Evolutionary conservation across 768 basidiomycete genomes (phyloP), one percentile per base, ranked within the genome.

Genomic region (Lactarius hatsudake): DNA sequence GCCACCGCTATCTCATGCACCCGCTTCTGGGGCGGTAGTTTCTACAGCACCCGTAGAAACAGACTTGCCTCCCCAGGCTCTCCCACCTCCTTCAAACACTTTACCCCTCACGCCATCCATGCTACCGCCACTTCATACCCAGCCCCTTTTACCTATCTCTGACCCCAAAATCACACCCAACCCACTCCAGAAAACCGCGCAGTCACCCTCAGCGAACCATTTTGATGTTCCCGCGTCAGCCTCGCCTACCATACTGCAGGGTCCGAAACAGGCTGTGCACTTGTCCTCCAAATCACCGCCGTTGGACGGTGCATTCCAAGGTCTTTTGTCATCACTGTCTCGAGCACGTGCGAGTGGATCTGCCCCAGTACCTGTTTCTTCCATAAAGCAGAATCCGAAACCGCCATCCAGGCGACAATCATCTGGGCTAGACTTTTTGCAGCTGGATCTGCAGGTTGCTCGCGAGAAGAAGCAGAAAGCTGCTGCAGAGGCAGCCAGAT

Each of bases 371-470:
- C 23, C 9, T 26, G 18, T 26, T 59, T 36, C 64, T 18, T 42
- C 59, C 3, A 51, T 26, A 5, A 40, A 40, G 28, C 53, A 64
- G 43, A 45, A 64, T 8, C 15, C 40, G 18, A 67, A 30, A 15
- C 40, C 20, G 17, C 40, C 23, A 1, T 17, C 58, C 3, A 63
- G 53, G n/a, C 66, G 66, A 54, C 62, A 64, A 38, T 64, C 66
- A 20, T 63, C 42, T 2, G 66, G 62, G 42, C 26, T 67, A 30
- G 53, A 67, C 42, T 67, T 67, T 48, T 28, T 67, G 42, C 66
- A 67, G 53, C 10, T 67, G 20, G 66, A 67, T 45, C 28, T 67
- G 28, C 51, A 60, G 34, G 20, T 32, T 20, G 66, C 66, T 5
- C 66, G 66, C 53, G 59, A 67, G 17, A 67, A 56, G 59, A 67